Evolutionary conservation across 495 filamentous ascomycete genomes (phyloP).

Genomic region (Pseudotulostoma volvatum): DNA sequence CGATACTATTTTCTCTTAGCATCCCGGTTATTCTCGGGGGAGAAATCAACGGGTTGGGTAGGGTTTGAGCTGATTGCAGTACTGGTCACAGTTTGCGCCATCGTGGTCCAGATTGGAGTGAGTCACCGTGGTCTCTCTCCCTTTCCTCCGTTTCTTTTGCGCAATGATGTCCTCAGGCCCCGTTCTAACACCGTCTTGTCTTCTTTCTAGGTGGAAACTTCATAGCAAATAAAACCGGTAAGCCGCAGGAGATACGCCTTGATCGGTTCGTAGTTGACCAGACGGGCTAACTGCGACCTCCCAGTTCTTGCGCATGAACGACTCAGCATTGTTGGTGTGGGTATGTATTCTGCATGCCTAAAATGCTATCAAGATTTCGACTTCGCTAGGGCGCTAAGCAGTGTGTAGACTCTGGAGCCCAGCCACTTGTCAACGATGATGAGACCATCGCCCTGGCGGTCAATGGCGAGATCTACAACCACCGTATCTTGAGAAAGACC

Average conservation of each 20-base stretch:
- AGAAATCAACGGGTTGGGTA: constrained; percentile 11
- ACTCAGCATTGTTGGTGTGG: constrained; percentile 92
- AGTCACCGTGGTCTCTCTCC: constrained; percentile 37
- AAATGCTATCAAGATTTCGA: constrained; percentile 2
- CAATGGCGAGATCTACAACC: constrained; percentile 99
- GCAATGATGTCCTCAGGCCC: too few relatives aligned
- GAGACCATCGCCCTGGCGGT: constrained; percentile 78
- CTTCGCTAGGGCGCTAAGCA: too few relatives aligned
- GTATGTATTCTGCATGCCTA: constrained; percentile 47
- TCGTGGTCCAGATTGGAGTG: constrained; percentile 97
- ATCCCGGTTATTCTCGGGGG: constrained; percentile 3
- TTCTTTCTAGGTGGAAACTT: constrained; percentile 60
- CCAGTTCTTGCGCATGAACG: constrained; percentile 93
- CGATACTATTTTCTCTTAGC: too few relatives aligned
- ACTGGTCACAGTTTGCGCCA: constrained; percentile 58
- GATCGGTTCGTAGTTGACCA: not conserved
- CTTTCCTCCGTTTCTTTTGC: too few relatives aligned
- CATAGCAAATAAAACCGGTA: constrained; percentile 77
- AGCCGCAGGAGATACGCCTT: constrained; percentile 12
- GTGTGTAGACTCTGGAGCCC: constrained; percentile 68
- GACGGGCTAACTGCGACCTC: constrained; percentile 16
- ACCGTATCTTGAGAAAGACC: constrained; percentile 74
- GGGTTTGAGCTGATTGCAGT: constrained; percentile 24
- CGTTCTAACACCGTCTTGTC: too few relatives aligned
- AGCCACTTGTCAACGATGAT: constrained; percentile 86